Base-by-base conservation (phyloP, 192 early-diverging fungal genomes). In the Paraglomus brasilianum region DNA sequence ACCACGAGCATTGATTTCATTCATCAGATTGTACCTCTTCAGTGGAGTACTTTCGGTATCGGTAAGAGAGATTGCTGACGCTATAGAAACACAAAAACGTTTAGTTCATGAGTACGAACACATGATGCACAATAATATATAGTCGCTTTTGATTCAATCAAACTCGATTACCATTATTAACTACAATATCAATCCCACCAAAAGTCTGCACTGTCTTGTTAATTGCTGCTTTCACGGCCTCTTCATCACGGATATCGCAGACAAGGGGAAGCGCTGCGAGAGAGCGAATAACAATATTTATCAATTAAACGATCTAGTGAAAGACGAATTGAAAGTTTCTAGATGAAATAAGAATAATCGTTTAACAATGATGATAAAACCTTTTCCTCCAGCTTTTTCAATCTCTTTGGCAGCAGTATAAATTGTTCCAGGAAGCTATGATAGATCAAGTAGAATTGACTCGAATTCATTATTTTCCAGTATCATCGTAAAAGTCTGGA, bases 201-300 rank as follows among this genome's bases (percentile, higher is more conserved):
- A 94, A 94, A 46, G 75, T 73, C 42, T 75, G 72, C 1, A 87
- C 89, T 1, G 88, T 86, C 72, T 86, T 67, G 8, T 85, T 74
- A 39, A 94, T 84, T 5, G 89, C 93, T 8, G 59, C 67, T 66
- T 83, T 56, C 52, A 95, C 87, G 66, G 90, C 86, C 39, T 83
- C 85, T 74, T 93, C 91, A 66, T 86, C 85, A 59, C 91, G 87
- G 74, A 95, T 92, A 67, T 95, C 91, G 78, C 93, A 95, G 52
- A 89, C 75, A 40, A 95, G 76, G 0, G 91, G 83, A 41, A 95
- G 80, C 7, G 89, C 91, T 80, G 69, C 11, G 22, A 14, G 45
- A 38, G 19, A 2, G 5, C 19, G 22, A 50, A 52, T 55, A 15
- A 64, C 64, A 19, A 21, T 19, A 65, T 22, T 13, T 14, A 13